These are phyloP conservation scores for Leccinum subrobustum DNA, from an alignment of 1,284 basidiomycete genomes.

Conservation along the genomic window DNA sequence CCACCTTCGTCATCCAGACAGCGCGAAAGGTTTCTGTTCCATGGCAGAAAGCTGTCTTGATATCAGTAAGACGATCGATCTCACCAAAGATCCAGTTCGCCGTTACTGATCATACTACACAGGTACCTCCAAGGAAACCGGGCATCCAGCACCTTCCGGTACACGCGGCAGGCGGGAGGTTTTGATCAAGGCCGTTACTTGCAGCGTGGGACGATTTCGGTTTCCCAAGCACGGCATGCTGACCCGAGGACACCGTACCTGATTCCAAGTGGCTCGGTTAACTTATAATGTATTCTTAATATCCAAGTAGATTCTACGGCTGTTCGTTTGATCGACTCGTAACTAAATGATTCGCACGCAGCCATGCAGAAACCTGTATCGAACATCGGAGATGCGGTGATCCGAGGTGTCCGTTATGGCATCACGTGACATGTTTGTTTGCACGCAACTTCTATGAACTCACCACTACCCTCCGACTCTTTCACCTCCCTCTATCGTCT, in stretches of 20 bases:
- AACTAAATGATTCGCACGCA: not conserved
- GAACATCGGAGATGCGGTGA: not conserved
- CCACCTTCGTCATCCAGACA: constrained; percentile 24
- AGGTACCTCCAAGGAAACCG: constrained; percentile 28
- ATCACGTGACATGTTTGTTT: constrained; percentile 10
- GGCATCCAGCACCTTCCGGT: constrained; percentile 5
- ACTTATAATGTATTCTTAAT: constrained; percentile 7
- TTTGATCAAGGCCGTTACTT: constrained; percentile 7
- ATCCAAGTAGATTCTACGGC: not conserved
- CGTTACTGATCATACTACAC: constrained; percentile 9
- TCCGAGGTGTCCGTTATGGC: not conserved
- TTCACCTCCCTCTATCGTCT: constrained; percentile 66
- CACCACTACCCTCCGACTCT: constrained; percentile 45
- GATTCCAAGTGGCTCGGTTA: not conserved
- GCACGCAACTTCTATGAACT: not conserved
- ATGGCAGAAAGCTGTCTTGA: constrained; percentile 22
- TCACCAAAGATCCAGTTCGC: not conserved
- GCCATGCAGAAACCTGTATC: not conserved
- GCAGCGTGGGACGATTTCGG: constrained; percentile 18
- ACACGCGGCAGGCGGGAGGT: constrained; percentile 22
- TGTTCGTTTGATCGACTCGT: constrained; percentile 3
- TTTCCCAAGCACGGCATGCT: constrained; percentile 1
- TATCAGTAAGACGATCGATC: constrained; percentile 18
- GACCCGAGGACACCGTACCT: not conserved
- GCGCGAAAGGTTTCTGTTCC: constrained; percentile 22